Conservation (phyloP, 116 monocot species). For the Iris pallida region DNA sequence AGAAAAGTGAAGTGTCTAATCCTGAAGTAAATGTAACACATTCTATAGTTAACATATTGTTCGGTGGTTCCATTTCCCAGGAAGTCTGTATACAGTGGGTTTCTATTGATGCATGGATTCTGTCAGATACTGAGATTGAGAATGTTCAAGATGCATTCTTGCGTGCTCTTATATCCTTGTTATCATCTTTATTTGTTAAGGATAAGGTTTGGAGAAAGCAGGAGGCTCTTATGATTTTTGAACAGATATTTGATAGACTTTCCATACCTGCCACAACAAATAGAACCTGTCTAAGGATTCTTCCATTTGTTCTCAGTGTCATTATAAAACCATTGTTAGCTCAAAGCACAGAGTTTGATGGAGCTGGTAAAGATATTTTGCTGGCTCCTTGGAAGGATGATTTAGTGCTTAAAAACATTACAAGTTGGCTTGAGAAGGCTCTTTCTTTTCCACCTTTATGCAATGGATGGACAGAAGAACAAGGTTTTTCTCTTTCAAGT, state of each 20-base stretch:
- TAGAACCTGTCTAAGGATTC: conserved; percentile 55
- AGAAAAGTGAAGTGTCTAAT: conserved; percentile 27
- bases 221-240: conserved; percentile 52
- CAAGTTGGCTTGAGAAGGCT: conserved; percentile 62
- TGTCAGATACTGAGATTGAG: conserved; percentile 63
- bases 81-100: conserved; percentile 31
- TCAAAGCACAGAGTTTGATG: conserved; percentile 22
- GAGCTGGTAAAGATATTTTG: conserved; percentile 23
- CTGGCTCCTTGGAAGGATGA: conserved; percentile 22
- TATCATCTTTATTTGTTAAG: conserved; percentile 44
- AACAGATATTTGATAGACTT: conserved; percentile 49
- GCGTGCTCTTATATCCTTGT: conserved; percentile 63
- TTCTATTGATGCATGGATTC: conserved; percentile 59
- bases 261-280: conserved; percentile 31
- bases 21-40: conserved; percentile 23
- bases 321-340: conserved; percentile 38
- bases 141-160: conserved; percentile 64
- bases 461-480: conserved; percentile 19
- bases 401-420: conserved; percentile 33
- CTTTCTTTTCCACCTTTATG: conserved; percentile 49
- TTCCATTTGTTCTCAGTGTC: conserved; percentile 69
- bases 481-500: conserved; percentile 20
- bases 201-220: conserved; percentile 40
- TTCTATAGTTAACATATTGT: conserved; percentile 50
- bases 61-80: conserved; percentile 58